phyloP scores from a whole-genome alignment of 768 basidiomycete species.

The Termitomyces sp. region DNA sequence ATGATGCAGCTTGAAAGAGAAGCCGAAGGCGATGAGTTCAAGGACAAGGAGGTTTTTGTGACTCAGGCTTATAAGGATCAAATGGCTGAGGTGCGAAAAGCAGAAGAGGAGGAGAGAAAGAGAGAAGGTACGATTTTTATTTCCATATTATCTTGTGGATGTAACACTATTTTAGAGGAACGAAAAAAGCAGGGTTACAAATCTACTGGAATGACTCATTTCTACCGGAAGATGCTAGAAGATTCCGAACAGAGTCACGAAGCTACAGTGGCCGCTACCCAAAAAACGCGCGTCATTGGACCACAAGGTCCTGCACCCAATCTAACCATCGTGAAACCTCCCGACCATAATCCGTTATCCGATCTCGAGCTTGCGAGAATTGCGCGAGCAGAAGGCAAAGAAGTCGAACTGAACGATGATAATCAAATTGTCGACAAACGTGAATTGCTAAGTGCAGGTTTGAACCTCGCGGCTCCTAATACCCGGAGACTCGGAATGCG shows the following conservation, averaged over 20 bases:
- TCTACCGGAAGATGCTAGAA: constrained; percentile 75
- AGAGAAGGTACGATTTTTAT: constrained; percentile 65
- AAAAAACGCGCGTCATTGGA: constrained; percentile 49
- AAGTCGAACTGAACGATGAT: constrained; percentile 94
- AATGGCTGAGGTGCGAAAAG: constrained; percentile 84
- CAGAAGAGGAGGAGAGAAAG: constrained; percentile 88
- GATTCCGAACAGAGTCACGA: constrained; percentile 80
- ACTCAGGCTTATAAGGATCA: constrained; percentile 97
- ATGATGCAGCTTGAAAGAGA: constrained; percentile 93
- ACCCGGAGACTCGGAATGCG: constrained; percentile 63
- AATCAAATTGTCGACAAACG: constrained; percentile 97
- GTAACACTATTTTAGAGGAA: constrained; percentile 36
- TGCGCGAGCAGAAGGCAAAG: constrained; percentile 72
- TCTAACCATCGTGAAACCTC: constrained; percentile 73
- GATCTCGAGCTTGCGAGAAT: constrained; percentile 70
- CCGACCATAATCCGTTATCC: constrained; percentile 54
- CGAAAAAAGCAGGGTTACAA: constrained; percentile 54
- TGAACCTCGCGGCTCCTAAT: constrained; percentile 85
- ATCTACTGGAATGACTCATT: constrained; percentile 79
- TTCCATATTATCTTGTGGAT: not conserved
- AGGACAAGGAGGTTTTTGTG: constrained; percentile 95
- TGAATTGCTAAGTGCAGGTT: constrained; percentile 83
- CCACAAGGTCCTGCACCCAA: constrained; percentile 61
- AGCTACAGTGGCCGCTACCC: constrained; percentile 78
- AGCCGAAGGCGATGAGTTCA: constrained; percentile 88